These are phyloP conservation scores for Mentha longifolia DNA, from an alignment of 257 asterid species.

Conservation along the genomic window DNA sequence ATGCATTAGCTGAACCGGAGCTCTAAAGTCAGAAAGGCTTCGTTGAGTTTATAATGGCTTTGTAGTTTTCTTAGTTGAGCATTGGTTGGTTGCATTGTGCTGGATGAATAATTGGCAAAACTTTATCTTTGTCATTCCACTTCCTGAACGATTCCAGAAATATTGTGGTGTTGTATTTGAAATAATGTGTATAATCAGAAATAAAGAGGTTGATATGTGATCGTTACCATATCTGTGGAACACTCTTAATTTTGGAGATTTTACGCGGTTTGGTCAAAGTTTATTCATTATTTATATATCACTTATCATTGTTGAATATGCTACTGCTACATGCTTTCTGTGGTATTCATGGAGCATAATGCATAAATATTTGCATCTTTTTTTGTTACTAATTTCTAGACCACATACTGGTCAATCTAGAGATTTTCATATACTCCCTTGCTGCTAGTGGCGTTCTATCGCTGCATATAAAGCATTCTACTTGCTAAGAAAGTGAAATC, in stretches of 20 bases:
- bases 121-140: too few species aligned
- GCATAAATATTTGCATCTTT: not conserved
- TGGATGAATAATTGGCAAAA: too few species aligned
- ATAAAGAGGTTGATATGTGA: not conserved
- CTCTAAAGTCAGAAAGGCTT: too few species aligned
- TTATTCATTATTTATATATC: not conserved
- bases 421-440: not conserved
- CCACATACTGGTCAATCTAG: not conserved
- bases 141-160: too few species aligned
- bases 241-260: not conserved
- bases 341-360: not conserved
- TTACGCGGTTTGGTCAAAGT: not conserved
- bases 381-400: not conserved
- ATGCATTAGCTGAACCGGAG: too few species aligned
- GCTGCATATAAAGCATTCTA: not conserved
- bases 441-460: not conserved
- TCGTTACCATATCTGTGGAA: not conserved
- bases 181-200: not conserved
- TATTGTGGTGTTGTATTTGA: not conserved
- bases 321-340: not conserved
- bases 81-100: too few species aligned
- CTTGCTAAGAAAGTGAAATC: not conserved
- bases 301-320: not conserved
- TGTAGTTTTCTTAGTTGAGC: too few species aligned
- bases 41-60: too few species aligned